Conservation (phyloP, 257 asterid species). For the Avicennia marina region DNA sequence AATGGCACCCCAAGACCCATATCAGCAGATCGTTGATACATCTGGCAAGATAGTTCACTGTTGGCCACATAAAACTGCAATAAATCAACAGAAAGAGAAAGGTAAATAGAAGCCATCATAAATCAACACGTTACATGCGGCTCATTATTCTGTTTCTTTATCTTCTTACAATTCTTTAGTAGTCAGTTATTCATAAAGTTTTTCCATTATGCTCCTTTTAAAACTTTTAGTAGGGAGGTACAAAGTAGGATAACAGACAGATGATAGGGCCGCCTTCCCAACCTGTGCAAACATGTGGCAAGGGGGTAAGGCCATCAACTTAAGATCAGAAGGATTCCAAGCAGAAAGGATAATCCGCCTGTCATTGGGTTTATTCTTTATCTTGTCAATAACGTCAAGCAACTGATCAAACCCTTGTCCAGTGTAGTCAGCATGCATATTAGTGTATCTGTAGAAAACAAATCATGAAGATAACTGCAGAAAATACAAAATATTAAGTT, state of each 20-base stretch:
- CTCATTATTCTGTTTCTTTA: neutral
- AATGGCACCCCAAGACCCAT: conserved; percentile 88
- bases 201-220: too few species aligned
- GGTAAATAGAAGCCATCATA: neutral
- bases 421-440: conserved; percentile 67
- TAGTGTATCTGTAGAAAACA: conserved; percentile 44
- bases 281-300: conserved; percentile 95
- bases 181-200: too few species aligned
- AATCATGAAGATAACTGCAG: neutral
- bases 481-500: neutral
- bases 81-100: neutral
- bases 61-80: conserved; percentile 73
- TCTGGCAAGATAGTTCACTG: conserved; percentile 85
- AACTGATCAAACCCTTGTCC: conserved; percentile 86
- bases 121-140: neutral
- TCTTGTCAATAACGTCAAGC: conserved; percentile 60
- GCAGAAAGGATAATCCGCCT: conserved; percentile 67
- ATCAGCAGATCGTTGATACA: conserved; percentile 86
- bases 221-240: too few species aligned
- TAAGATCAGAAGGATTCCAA: conserved; percentile 83
- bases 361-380: conserved; percentile 68
- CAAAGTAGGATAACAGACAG: neutral
- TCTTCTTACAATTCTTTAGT: neutral
- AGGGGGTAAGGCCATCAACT: conserved; percentile 78
- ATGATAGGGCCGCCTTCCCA: neutral